Evolutionary conservation across 1,284 basidiomycete species (phyloP), one percentile per base, ranked within the genome.

Genomic region (Agaricales sp.): DNA sequence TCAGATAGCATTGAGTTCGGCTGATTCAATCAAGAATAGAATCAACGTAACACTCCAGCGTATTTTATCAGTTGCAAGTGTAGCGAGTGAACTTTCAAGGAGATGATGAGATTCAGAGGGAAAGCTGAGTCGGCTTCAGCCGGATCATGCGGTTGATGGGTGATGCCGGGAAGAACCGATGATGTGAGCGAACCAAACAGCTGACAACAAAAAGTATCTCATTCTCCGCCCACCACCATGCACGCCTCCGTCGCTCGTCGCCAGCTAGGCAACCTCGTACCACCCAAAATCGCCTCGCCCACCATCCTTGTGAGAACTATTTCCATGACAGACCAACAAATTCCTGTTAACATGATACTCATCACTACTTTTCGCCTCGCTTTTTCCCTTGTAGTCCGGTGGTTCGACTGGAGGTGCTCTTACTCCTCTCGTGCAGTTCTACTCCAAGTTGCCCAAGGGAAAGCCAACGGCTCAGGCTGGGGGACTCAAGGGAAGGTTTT

Each of bases 201-300:
- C n/a, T n/a, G n/a, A n/a, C n/a, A n/a, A n/a, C n/a, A n/a, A n/a
- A n/a, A n/a, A n/a, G n/a, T n/a, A n/a, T n/a, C n/a, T n/a, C n/a
- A n/a, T 35, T n/a, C 30, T 35, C 30, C 30, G 30, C n/a, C 24
- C 20, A 46, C 41, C 62, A 63, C 52, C 62, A 94, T 94, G 90
- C 78, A 85, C 71, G 77, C 88, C 58, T 81, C 90, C 53, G 80
- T 89, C 68, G 73, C 82, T 66, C 85, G 89, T 64, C 86, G 87
- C 63, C 78, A 85, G 61, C 80, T 93, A 59, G 75, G 77, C 57
- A 81, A 82, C 51, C 79, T 95, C 54, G 82, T 96, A 59, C 93
- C 93, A 43, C 93, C 93, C 50, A 97, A 97, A 75, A 87, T 97
- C 62, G 92, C 93, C 50, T 90, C 92, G 19, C 93, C 92, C 2